A percentile compares a stretch with the other conserved stretches of the same genome.
Evolutionary conservation across 192 early-diverging fungal species (phyloP).

Genomic region (Oehlia diaphana): DNA sequence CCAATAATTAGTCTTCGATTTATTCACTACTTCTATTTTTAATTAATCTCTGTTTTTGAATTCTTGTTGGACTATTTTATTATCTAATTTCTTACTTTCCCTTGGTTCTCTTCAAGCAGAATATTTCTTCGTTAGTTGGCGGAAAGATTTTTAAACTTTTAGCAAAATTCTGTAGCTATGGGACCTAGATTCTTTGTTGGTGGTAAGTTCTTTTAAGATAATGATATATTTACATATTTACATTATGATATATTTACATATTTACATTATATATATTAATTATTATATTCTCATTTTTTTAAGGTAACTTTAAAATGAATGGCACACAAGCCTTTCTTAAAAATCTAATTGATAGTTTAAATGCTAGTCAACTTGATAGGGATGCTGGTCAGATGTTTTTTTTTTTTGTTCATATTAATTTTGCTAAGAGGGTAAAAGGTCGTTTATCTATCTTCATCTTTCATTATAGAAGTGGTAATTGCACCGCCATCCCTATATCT

Average conservation of each 20-base stretch:
- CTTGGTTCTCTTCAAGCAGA: no score
- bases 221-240: not conserved
- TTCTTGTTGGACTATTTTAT: no score
- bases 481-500: slow-evolving; percentile 93
- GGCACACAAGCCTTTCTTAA: slow-evolving; percentile 76
- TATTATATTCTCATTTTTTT: not conserved
- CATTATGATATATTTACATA: no score
- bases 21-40: no score
- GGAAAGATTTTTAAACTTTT: no score
- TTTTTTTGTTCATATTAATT: not conserved
- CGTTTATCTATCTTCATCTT: not conserved
- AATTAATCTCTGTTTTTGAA: no score
- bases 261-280: not conserved
- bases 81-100: no score
- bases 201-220: not conserved
- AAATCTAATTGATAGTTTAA: slow-evolving; percentile 75
- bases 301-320: slow-evolving; percentile 95
- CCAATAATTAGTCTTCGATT: no score
- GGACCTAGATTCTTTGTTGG: slow-evolving; percentile 18
- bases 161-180: no score
- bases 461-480: slow-evolving; percentile 87
- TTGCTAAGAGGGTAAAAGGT: not conserved
- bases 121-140: no score
- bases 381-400: slow-evolving; percentile 64
- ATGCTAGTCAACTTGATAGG: slow-evolving; percentile 62